Conservation (phyloP, 2,329 filamentous ascomycete genomes). For the Botrytis elliptica region DNA sequence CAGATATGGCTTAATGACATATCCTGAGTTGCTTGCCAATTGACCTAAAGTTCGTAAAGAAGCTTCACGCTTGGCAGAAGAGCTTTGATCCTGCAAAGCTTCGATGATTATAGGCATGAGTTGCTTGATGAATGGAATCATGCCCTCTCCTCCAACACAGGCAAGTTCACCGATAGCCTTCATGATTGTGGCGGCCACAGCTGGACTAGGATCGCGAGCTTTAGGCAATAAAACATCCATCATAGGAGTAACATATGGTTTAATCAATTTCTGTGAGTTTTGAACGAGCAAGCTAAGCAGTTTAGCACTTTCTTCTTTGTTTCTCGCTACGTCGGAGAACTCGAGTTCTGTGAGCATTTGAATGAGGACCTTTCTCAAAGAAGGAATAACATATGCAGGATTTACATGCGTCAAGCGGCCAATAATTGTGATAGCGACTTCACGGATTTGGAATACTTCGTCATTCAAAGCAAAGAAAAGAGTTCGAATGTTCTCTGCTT, state of each 20-base stretch:
- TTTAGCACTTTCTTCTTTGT: constrained; percentile 95
- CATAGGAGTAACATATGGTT: constrained; percentile 96
- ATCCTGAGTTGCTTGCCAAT: constrained; percentile 91
- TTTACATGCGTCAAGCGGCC: constrained; percentile 88
- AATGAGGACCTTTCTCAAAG: constrained; percentile 88
- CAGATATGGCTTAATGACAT: constrained; percentile 93
- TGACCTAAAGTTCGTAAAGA: constrained; percentile 89
- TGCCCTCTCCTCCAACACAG: constrained; percentile 89
- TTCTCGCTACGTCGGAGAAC: constrained; percentile 88
- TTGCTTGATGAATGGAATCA: constrained; percentile 85
- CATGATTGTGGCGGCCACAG: constrained; percentile 91
- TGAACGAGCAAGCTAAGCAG: constrained; percentile 89
- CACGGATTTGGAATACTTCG: constrained; percentile 86
- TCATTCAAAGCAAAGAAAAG: constrained; percentile 95
- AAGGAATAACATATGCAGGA: constrained; percentile 96
- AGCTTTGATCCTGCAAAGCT: constrained; percentile 90
- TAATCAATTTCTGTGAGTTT: constrained; percentile 89
- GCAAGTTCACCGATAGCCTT: constrained; percentile 93
- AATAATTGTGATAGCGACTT: constrained; percentile 94
- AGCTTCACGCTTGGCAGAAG: constrained; percentile 84
- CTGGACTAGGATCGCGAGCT: constrained; percentile 77
- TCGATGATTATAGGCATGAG: constrained; percentile 96
- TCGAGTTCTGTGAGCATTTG: constrained; percentile 95
- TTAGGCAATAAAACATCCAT: constrained; percentile 93
- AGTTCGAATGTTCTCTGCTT: constrained; percentile 94